Conservation (phyloP, 768 basidiomycete genomes). For the Punctularia strigosozonata region DNA sequence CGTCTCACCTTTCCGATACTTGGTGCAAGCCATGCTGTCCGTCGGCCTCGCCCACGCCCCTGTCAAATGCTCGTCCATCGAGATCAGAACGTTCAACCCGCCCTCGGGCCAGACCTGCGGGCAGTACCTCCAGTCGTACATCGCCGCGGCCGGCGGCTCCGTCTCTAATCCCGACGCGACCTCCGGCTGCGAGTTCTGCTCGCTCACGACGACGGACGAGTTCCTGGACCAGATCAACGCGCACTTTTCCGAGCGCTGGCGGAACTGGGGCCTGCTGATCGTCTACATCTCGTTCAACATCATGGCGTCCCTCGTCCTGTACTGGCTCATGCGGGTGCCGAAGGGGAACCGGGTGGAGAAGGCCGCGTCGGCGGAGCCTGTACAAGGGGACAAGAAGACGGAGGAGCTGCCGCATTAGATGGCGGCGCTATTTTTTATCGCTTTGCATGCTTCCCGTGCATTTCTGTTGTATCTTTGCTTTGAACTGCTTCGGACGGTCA, state of each 20-base stretch:
- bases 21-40: slow-evolving; percentile 31
- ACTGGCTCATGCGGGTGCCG: too few relatives aligned
- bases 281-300: slow-evolving; percentile 40
- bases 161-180: slow-evolving; percentile 43
- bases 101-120: slow-evolving; percentile 41
- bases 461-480: too few relatives aligned
- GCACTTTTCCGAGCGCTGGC: slow-evolving; percentile 30
- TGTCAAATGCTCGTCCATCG: slow-evolving; percentile 37
- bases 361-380: too few relatives aligned
- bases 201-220: slow-evolving; percentile 19
- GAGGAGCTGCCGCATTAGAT: too few relatives aligned
- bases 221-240: slow-evolving; percentile 21
- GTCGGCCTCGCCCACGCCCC: slow-evolving; percentile 29
- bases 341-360: too few relatives aligned
- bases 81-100: slow-evolving; percentile 41
- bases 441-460: too few relatives aligned
- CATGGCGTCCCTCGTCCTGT: slow-evolving; percentile 6
- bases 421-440: too few relatives aligned
- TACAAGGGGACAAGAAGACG: too few relatives aligned
- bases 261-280: slow-evolving; percentile 40
- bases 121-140: slow-evolving; percentile 39
- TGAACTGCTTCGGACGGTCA: too few relatives aligned
- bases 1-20: slow-evolving; percentile 42
- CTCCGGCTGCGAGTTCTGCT: slow-evolving; percentile 37
- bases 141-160: slow-evolving; percentile 40